A percentile compares a stretch with the other conserved stretches of the same genome.
phyloP scores from a whole-genome alignment of 345 rosid species.

The Durio zibethinus region DNA sequence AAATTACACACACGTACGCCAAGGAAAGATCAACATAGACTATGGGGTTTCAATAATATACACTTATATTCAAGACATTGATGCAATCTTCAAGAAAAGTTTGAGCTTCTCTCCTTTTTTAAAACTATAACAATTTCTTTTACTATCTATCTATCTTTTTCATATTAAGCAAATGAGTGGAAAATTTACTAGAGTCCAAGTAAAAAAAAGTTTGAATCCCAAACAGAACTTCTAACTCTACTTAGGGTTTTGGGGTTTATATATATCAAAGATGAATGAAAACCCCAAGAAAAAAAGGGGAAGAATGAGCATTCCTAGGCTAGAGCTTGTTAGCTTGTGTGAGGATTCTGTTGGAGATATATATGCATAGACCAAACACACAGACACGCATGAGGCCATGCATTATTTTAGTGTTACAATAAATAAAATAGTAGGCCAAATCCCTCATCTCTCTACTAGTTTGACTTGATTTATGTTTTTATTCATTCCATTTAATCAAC shows the following conservation, averaged over 20 bases:
- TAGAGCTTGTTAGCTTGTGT: slow-evolving; percentile 27
- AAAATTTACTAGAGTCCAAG: slow-evolving; percentile 20
- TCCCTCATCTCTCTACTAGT: slow-evolving; percentile 9
- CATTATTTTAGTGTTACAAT: slow-evolving; percentile 9
- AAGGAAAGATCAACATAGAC: slow-evolving; percentile 4
- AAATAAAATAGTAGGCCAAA: slow-evolving; percentile 14
- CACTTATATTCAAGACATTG: neutral
- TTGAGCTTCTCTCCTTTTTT: neutral
- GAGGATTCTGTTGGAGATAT: slow-evolving; percentile 17
- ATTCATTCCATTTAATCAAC: neutral
- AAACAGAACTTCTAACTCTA: slow-evolving; percentile 15
- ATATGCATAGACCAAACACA: slow-evolving; percentile 9
- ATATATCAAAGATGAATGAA: neutral
- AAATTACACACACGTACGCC: neutral
- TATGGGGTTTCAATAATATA: slow-evolving; percentile 3
- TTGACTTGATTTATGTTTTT: slow-evolving; percentile 2
- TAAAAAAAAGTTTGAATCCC: slow-evolving; percentile 36
- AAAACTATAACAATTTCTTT: neutral
- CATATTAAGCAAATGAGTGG: neutral
- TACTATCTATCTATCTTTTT: neutral
- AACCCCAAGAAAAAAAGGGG: slow-evolving; percentile 20
- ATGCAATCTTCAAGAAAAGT: slow-evolving; percentile 4
- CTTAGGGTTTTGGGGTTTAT: slow-evolving; percentile 21
- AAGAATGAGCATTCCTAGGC: slow-evolving; percentile 36
- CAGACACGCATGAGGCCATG: slow-evolving; percentile 28